phyloP scores from a whole-genome alignment of 2,329 filamentous ascomycete species.

The Colletotrichum tanaceti region DNA sequence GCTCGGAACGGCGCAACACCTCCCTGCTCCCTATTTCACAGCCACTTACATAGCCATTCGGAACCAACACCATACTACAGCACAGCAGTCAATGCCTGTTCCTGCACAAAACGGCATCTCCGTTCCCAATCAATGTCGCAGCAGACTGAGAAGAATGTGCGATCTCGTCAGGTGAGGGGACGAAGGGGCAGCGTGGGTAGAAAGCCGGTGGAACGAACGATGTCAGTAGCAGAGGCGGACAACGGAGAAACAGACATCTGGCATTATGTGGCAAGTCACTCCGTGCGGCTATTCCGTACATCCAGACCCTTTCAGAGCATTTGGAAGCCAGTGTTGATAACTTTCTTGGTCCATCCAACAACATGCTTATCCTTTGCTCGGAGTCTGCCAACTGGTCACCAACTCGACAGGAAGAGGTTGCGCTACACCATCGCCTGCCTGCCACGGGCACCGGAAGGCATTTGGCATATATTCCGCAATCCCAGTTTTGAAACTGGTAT shows the following conservation, averaged over 20 bases:
- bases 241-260: constrained; percentile 29
- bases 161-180: not conserved
- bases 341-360: not conserved
- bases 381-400: constrained; percentile 21
- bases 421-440: constrained; percentile 21
- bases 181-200: constrained; percentile 18
- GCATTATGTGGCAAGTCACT: constrained; percentile 29
- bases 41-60: no score
- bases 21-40: constrained; percentile 6
- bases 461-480: constrained; percentile 19
- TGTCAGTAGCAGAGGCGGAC: constrained; percentile 14
- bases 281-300: not conserved
- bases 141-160: constrained; percentile 3
- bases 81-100: not conserved
- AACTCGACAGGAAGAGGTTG: constrained; percentile 17
- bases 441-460: constrained; percentile 18
- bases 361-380: constrained; percentile 3
- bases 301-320: constrained; percentile 24
- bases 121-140: not conserved
- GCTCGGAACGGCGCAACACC: constrained; percentile 21
- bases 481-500: not conserved
- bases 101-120: constrained; percentile 17
- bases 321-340: constrained; percentile 13
- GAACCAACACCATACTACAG: not conserved
- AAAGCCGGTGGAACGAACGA: constrained; percentile 19